Conservation (phyloP, 139 green algal genomes). For the Spirogloea muscicola region DNA sequence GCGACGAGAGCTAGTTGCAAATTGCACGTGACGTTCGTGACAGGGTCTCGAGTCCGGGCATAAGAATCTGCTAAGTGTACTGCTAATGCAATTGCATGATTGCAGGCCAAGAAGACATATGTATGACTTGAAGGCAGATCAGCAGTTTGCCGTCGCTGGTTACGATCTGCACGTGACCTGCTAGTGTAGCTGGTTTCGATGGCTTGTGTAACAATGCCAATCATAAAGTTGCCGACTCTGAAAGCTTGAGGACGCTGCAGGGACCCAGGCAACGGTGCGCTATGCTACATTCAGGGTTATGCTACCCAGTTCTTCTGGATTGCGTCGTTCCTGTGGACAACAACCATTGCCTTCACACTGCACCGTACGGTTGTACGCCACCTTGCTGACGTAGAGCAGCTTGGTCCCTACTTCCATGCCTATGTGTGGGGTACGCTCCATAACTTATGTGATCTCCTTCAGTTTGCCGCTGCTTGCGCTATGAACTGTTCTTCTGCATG, state of each 20-base stretch:
- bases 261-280: slow-evolving; percentile 1
- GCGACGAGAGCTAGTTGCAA: not conserved
- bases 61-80: not conserved
- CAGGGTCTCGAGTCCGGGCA: not conserved
- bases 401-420: slow-evolving; percentile 21
- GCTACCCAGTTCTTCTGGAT: slow-evolving; percentile 33
- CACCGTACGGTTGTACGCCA: slow-evolving; percentile 35
- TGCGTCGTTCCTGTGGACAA: slow-evolving; percentile 41
- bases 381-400: slow-evolving; percentile 14
- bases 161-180: too few species aligned
- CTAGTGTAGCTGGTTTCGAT: not conserved
- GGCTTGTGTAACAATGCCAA: too few species aligned
- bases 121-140: too few species aligned
- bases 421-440: slow-evolving; percentile 35
- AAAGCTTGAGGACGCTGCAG: not conserved
- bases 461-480: not conserved
- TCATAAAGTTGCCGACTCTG: too few species aligned
- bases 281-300: slow-evolving; percentile 40
- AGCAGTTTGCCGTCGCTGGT: too few species aligned
- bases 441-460: not conserved
- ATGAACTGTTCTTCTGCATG: too few species aligned
- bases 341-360: slow-evolving; percentile 38
- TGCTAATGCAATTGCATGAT: not conserved
- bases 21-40: not conserved
- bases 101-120: too few species aligned